Evolutionary conservation across 2,329 filamentous ascomycete genomes (phyloP).

Genomic region (Aspergillus sp.): DNA sequence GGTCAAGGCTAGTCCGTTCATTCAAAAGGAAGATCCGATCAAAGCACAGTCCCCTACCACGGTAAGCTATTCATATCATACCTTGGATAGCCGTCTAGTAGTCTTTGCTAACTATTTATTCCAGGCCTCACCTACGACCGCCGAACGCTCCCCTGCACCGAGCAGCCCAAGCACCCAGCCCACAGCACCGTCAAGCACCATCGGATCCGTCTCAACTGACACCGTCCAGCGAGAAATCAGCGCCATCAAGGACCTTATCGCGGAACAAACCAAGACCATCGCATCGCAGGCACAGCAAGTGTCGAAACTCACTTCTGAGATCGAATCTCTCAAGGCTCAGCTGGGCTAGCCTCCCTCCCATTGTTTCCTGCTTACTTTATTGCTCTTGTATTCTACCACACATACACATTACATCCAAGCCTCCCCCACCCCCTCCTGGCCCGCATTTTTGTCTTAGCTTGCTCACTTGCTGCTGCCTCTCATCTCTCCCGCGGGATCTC

Average conservation of each 20-base stretch:
- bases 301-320: slow-evolving; percentile 65
- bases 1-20: slow-evolving; percentile 30
- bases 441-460: not conserved
- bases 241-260: slow-evolving; percentile 75
- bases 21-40: slow-evolving; percentile 27
- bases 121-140: slow-evolving; percentile 16
- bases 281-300: slow-evolving; percentile 76
- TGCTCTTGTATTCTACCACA: slow-evolving; percentile 1
- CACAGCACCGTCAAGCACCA: slow-evolving; percentile 34
- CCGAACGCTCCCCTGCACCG: slow-evolving; percentile 27
- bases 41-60: slow-evolving; percentile 26
- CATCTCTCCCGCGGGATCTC: no score
- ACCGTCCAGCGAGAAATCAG: slow-evolving; percentile 65
- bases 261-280: slow-evolving; percentile 75
- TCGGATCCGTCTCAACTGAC: slow-evolving; percentile 41
- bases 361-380: not conserved
- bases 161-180: slow-evolving; percentile 37
- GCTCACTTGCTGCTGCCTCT: not conserved
- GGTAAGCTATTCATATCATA: slow-evolving; percentile 16
- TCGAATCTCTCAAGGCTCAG: slow-evolving; percentile 78
- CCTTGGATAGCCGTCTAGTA: not conserved
- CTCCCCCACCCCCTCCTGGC: not conserved
- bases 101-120: slow-evolving; percentile 2
- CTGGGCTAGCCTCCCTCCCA: slow-evolving; percentile 47
- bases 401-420: not conserved